A percentile compares a stretch with the other conserved stretches of the same genome.
Conservation (phyloP, 129 eudicot genomes). For the Tagetes patula region DNA sequence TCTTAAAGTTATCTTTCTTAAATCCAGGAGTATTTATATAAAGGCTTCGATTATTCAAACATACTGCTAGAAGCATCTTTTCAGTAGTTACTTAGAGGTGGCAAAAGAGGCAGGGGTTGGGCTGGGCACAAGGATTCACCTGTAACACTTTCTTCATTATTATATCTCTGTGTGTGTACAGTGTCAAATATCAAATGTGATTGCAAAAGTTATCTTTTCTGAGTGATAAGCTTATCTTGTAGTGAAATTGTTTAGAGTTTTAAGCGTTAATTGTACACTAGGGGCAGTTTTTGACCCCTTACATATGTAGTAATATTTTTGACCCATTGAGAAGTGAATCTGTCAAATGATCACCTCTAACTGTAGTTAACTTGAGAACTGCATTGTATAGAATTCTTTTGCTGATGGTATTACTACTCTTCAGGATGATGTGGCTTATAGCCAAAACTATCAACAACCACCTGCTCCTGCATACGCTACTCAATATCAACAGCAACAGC, state of each 20-base stretch:
- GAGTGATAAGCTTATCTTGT: not conserved
- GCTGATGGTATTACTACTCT: constrained; percentile 3
- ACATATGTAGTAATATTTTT: not conserved
- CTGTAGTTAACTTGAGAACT: not conserved
- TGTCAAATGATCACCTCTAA: constrained; percentile 1
- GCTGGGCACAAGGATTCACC: not conserved
- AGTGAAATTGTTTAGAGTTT: not conserved
- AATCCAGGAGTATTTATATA: not conserved
- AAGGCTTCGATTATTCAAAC: not conserved
- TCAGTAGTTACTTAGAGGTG: not conserved
- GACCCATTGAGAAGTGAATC: constrained; percentile 2
- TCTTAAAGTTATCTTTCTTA: not conserved
- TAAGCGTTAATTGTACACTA: not conserved
- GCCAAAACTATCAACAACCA: constrained; percentile 58
- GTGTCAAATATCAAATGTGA: not conserved
- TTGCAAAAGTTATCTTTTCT: not conserved
- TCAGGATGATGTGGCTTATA: constrained; percentile 39
- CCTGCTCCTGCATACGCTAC: constrained; percentile 44
- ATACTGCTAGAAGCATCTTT: constrained; percentile 14
- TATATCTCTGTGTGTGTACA: not conserved
- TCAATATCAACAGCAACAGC: constrained; percentile 49
- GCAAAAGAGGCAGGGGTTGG: not conserved
- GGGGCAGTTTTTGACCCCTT: constrained; percentile 1
- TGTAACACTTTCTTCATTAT: not conserved
- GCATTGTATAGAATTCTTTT: constrained; percentile 3